Conservation (phyloP, 306 rosid genomes). For the Trifolium subterraneum region DNA sequence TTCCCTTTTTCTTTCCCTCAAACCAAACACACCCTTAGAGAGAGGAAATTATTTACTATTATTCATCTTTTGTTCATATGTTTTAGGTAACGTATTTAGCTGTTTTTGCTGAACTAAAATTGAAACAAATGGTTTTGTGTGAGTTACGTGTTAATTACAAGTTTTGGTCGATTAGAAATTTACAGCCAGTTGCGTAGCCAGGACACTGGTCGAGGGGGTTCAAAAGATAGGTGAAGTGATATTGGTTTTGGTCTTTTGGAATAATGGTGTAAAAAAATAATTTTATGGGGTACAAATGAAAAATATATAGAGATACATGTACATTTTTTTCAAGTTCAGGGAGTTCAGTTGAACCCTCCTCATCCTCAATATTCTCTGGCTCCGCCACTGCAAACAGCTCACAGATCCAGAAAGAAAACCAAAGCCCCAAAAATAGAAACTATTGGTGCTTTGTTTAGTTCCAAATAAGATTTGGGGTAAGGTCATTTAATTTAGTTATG, state of each 20-base stretch:
- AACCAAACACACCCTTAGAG: too few species aligned
- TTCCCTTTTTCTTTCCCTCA: too few species aligned
- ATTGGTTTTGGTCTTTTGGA: too few species aligned
- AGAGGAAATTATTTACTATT: neutral
- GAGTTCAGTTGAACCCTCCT: too few species aligned
- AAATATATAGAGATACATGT: neutral
- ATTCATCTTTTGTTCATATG: conserved; percentile 2
- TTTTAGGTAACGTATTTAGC: conserved; percentile 2
- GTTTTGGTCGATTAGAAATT: too few species aligned
- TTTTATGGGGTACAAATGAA: too few species aligned
- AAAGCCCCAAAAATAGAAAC: neutral
- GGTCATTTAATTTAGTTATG: neutral
- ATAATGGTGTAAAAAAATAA: too few species aligned
- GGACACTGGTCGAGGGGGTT: too few species aligned
- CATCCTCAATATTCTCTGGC: too few species aligned
- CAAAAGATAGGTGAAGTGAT: too few species aligned
- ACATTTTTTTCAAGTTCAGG: neutral
- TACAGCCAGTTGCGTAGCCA: too few species aligned
- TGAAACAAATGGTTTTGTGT: neutral
- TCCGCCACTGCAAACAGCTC: too few species aligned
- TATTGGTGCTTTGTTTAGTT: conserved; percentile 13
- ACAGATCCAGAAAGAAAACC: conserved; percentile 1
- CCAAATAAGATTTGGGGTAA: neutral
- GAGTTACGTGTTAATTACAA: neutral
- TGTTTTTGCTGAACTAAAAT: neutral